Percentiles rank a stretch among this genome's conserved stretches.
phyloP scores from a whole-genome alignment of 768 basidiomycete genomes.

The Chalciporus chontae region DNA sequence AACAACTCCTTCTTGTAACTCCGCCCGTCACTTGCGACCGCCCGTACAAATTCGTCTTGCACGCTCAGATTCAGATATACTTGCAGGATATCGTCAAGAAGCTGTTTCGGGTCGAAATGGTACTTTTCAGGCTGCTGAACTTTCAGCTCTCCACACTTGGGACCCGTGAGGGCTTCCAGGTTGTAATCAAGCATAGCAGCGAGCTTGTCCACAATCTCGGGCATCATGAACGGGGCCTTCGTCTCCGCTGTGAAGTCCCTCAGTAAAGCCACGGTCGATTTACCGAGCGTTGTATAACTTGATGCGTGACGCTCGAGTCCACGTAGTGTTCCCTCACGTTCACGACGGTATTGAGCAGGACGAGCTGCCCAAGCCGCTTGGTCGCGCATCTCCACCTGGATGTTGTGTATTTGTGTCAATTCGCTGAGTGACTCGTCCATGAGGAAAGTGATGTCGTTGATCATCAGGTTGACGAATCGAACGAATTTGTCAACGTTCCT shows the following conservation, averaged over 20 bases:
- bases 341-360: constrained; percentile 71
- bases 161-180: constrained; percentile 83
- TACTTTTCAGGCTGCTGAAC: constrained; percentile 87
- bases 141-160: constrained; percentile 79
- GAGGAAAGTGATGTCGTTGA: constrained; percentile 98
- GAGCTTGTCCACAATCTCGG: constrained; percentile 91
- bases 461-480: constrained; percentile 94
- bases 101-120: constrained; percentile 77
- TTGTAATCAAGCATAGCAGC: constrained; percentile 98
- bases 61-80: constrained; percentile 88
- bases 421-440: constrained; percentile 94
- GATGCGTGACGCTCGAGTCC: constrained; percentile 82
- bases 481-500: constrained; percentile 93
- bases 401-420: constrained; percentile 81
- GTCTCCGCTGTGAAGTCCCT: constrained; percentile 92
- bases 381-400: constrained; percentile 84
- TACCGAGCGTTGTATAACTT: constrained; percentile 81
- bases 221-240: constrained; percentile 89
- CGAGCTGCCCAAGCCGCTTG: constrained; percentile 63
- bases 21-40: constrained; percentile 91
- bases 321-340: constrained; percentile 74
- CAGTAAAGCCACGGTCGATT: constrained; percentile 86
- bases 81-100: constrained; percentile 84
- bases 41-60: constrained; percentile 72
- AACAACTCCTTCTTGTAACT: constrained; percentile 87